Percentiles rank a stretch among this genome's conserved stretches.
phyloP scores from a whole-genome alignment of 306 rosid genomes.

The Lathyrus aphaca region DNA sequence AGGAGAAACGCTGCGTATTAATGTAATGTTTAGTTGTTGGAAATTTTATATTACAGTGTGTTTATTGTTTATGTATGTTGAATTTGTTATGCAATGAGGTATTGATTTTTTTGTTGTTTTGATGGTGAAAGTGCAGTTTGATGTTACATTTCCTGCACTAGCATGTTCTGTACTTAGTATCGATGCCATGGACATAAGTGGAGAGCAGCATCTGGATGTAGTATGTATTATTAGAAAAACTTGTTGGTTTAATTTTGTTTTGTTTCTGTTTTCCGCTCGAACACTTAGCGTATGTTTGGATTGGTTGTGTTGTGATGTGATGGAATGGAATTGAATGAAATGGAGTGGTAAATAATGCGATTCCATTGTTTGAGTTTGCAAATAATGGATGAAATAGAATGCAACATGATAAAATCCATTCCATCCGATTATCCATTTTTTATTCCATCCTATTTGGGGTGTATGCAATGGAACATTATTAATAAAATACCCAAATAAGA shows the following conservation, averaged over 20 bases:
- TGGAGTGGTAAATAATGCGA: no score
- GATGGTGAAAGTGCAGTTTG: slow-evolving; percentile 77
- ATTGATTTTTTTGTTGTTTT: slow-evolving; percentile 33
- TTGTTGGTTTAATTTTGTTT: not conserved
- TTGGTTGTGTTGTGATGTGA: no score
- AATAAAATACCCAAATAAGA: no score
- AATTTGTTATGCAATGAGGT: not conserved
- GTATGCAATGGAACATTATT: no score
- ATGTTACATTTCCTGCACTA: slow-evolving; percentile 94
- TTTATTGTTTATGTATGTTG: not conserved
- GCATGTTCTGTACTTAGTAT: slow-evolving; percentile 93
- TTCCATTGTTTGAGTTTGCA: no score
- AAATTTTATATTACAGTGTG: not conserved
- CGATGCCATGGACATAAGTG: slow-evolving; percentile 98
- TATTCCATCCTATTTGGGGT: no score
- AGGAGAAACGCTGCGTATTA: slow-evolving; percentile 93
- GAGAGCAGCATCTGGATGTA: slow-evolving; percentile 96
- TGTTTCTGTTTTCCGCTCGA: not conserved
- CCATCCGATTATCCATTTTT: no score
- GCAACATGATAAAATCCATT: no score
- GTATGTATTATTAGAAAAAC: slow-evolving; percentile 52
- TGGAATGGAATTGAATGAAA: no score
- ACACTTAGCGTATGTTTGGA: no score
- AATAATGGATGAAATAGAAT: no score
- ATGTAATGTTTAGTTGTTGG: slow-evolving; percentile 54